A percentile compares a stretch with the other conserved stretches of the same genome.
phyloP scores from a whole-genome alignment of 768 basidiomycete genomes.

The Mrakia gelida region DNA sequence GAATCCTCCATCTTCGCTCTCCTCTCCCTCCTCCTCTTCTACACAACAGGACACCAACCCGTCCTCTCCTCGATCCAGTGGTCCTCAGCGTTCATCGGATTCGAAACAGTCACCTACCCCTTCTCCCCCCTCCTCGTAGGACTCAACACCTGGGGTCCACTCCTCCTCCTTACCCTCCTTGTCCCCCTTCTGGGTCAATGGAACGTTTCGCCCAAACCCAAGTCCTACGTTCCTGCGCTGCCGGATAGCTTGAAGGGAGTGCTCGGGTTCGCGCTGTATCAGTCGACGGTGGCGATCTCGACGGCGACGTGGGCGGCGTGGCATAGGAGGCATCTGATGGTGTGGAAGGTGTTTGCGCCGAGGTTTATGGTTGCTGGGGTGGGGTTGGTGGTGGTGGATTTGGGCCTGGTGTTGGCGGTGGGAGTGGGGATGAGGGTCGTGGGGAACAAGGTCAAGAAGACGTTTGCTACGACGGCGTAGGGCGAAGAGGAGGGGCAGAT shows the following conservation, averaged over 20 bases:
- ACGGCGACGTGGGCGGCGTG: conserved; percentile 35
- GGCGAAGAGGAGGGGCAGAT: not conserved
- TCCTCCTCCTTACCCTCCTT: conserved; percentile 62
- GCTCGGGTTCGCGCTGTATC: conserved; percentile 42
- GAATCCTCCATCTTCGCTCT: conserved; percentile 72
- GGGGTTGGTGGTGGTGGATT: conserved; percentile 65
- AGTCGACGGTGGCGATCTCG: conserved; percentile 18
- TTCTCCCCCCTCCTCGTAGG: conserved; percentile 68
- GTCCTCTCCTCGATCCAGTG: conserved; percentile 86
- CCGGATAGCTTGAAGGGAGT: conserved; percentile 46
- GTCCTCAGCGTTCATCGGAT: conserved; percentile 81
- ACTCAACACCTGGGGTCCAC: conserved; percentile 71
- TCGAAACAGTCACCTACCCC: conserved; percentile 65
- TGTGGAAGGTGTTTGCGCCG: conserved; percentile 98
- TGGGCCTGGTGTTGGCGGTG: conserved; percentile 61
- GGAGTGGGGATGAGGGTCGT: conserved; percentile 51
- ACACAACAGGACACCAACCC: conserved; percentile 86
- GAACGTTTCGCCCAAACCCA: conserved; percentile 66
- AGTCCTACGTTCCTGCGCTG: conserved; percentile 39
- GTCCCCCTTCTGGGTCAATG: conserved; percentile 71
- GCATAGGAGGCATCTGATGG: conserved; percentile 77
- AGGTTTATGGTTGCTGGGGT: conserved; percentile 77
- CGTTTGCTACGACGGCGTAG: conserved; percentile 38
- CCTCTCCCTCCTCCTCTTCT: conserved; percentile 71
- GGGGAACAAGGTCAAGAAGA: conserved; percentile 41